These are phyloP conservation scores for Phytopythium sindhum DNA, from an alignment of 352 stramenopile genomes.

Conservation along the genomic window DNA sequence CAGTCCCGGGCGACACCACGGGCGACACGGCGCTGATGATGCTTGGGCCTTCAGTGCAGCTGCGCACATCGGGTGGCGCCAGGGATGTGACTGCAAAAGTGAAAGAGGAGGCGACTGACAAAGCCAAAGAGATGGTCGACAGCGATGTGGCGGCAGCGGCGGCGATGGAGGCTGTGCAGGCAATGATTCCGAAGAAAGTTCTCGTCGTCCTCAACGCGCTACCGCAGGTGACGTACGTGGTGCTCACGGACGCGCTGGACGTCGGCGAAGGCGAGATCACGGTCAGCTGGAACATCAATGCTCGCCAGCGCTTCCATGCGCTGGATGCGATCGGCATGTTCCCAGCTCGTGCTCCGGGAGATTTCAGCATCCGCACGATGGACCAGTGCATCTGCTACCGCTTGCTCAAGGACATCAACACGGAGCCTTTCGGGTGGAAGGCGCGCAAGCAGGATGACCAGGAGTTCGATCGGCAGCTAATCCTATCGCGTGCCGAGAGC, in stretches of 20 bases:
- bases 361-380: slow-evolving; percentile 32
- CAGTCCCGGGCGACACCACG: background rate
- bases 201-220: slow-evolving; percentile 44
- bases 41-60: background rate
- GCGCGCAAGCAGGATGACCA: slow-evolving; percentile 21
- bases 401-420: slow-evolving; percentile 33
- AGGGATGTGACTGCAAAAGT: background rate
- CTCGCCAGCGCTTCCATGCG: slow-evolving; percentile 45
- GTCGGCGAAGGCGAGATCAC: slow-evolving; percentile 52
- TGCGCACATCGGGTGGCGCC: background rate
- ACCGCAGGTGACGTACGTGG: slow-evolving; percentile 47
- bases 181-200: slow-evolving; percentile 30
- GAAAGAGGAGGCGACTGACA: slow-evolving; percentile 3
- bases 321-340: slow-evolving; percentile 65
- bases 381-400: slow-evolving; percentile 61
- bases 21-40: background rate
- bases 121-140: slow-evolving; percentile 13
- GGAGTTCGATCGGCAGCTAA: slow-evolving; percentile 35
- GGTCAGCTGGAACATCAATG: slow-evolving; percentile 56
- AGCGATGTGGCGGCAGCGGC: slow-evolving; percentile 15
- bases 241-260: slow-evolving; percentile 42
- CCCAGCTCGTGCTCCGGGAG: slow-evolving; percentile 26
- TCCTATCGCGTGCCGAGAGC: slow-evolving; percentile 34
- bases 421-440: slow-evolving; percentile 45
- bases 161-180: slow-evolving; percentile 18